A percentile compares a stretch with the other conserved stretches of the same genome.
Conservation (phyloP, 768 basidiomycete genomes). For the Phanerodontia chrysosporium region DNA sequence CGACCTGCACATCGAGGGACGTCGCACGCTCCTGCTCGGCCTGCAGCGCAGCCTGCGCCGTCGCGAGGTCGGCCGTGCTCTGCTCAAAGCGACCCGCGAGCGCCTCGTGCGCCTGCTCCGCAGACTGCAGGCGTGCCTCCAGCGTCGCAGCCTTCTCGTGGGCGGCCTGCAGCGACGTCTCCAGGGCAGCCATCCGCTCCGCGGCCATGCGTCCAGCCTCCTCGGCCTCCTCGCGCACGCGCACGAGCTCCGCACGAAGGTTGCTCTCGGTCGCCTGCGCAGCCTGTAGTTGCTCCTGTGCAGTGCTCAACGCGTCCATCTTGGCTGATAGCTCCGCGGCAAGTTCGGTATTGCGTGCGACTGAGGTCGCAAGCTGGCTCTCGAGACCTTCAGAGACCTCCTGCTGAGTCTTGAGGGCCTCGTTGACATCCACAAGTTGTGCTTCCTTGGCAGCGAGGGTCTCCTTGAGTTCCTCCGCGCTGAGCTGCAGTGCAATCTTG, state of each 20-base stretch:
- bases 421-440: conserved; percentile 22
- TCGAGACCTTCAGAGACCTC: background rate
- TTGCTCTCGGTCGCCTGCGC: background rate
- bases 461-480: conserved; percentile 6
- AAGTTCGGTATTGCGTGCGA: background rate
- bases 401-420: conserved; percentile 9
- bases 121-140: background rate
- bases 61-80: background rate
- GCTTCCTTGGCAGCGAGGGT: conserved; percentile 21
- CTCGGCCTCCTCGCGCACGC: background rate
- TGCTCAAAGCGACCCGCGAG: background rate
- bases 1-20: background rate
- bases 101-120: background rate
- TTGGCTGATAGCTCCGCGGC: background rate
- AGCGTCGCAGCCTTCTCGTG: background rate
- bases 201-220: background rate
- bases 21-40: background rate
- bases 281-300: background rate
- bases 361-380: background rate
- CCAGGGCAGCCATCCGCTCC: background rate
- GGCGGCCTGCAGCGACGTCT: conserved; percentile 7
- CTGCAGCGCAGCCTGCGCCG: background rate
- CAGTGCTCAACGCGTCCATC: background rate
- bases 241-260: background rate
- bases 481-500: conserved; percentile 5